Evolutionary conservation across 2,329 filamentous ascomycete species (phyloP).

Genomic region (Furcasterigmium sp.): DNA sequence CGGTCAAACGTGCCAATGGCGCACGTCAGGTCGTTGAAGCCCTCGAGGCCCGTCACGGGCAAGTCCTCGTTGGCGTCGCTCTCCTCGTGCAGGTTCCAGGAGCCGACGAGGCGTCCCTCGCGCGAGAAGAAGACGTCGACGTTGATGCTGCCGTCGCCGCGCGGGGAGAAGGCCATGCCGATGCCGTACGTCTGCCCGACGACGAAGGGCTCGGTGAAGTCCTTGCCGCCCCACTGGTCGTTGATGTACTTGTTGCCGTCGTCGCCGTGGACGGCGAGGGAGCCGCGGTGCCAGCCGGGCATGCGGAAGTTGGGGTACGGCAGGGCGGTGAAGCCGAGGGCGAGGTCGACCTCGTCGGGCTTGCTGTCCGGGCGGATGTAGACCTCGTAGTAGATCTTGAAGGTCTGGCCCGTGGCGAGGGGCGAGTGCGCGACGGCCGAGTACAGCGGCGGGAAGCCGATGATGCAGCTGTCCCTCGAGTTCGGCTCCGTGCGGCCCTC

Average conservation of each 20-base stretch:
- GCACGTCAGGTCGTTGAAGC: conserved; percentile 64
- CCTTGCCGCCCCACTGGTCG: conserved; percentile 66
- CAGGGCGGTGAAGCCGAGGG: conserved; percentile 65
- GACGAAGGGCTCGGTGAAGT: conserved; percentile 61
- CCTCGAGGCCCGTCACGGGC: conserved; percentile 63
- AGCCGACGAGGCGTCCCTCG: conserved; percentile 52
- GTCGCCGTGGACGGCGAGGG: conserved; percentile 72
- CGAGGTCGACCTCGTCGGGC: conserved; percentile 43
- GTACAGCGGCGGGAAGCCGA: conserved; percentile 67
- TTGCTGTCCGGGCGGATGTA: conserved; percentile 41
- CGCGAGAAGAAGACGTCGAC: conserved; percentile 66
- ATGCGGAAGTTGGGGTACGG: conserved; percentile 75
- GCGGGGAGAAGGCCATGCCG: conserved; percentile 57
- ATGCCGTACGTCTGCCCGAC: conserved; percentile 64
- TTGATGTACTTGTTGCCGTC: conserved; percentile 74
- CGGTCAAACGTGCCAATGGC: conserved; percentile 66
- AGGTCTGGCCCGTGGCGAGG: conserved; percentile 29
- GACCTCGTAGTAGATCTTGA: conserved; percentile 70
- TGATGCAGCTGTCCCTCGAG: conserved; percentile 57
- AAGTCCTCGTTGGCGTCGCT: conserved; percentile 57
- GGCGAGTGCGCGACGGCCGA: conserved; percentile 55
- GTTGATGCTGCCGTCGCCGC: conserved; percentile 30
- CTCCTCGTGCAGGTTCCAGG: conserved; percentile 74
- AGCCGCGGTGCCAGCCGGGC: conserved; percentile 76
- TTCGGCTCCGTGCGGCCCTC: conserved; percentile 30